Evolutionary conservation across 352 stramenopile species (phyloP), one percentile per base, ranked within the genome.

Genomic region (Globisporangium canariense): DNA sequence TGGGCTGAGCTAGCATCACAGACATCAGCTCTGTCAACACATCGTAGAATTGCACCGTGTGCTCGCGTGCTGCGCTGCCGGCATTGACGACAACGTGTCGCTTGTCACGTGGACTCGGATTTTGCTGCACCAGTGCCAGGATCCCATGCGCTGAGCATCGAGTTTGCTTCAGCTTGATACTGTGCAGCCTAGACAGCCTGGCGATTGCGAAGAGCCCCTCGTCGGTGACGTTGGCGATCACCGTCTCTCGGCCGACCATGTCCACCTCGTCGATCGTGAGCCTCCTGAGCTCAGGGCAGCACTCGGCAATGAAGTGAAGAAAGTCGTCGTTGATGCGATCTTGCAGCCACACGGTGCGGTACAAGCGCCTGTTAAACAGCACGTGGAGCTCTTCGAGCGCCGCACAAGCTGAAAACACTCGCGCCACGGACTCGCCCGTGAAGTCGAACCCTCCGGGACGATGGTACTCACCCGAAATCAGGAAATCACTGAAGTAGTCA

Each of bases 301-400:
- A 43, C 38, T 43, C 10, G 38, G 38, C 38, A 43, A 43, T 43
- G 13, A 8, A 43, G 38, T 10, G 38, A 0, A 60, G 54, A 38
- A 60, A 46, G n/a, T 60, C 34, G 22, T 60, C 54, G 40, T 13
- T 49, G 25, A 14, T 43, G 38, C 38, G 13, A 43, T 43, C 38
- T 34, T 34, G 20, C n/a, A 20, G 32, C 38, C 22, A 25, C 53
- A 43, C 28, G 6, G 20, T 36, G 20, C 20, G 49, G 2, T 43
- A 43, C 38, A 43, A 43, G 38, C 38, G 38, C 38, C 13, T 43
- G 38, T 43, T 46, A 9, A 60, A 25, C 3, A 66, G 14, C n/a
- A 67, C 53, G 28, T 13, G 50, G 7, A 70, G 52, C 32, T 66
- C n/a, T 25, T 66, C 30, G 13, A 70, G 46, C 2, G 38, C 58